Base-by-base conservation (phyloP, 2,329 filamentous ascomycete species). In the Escovopsis sp. region DNA sequence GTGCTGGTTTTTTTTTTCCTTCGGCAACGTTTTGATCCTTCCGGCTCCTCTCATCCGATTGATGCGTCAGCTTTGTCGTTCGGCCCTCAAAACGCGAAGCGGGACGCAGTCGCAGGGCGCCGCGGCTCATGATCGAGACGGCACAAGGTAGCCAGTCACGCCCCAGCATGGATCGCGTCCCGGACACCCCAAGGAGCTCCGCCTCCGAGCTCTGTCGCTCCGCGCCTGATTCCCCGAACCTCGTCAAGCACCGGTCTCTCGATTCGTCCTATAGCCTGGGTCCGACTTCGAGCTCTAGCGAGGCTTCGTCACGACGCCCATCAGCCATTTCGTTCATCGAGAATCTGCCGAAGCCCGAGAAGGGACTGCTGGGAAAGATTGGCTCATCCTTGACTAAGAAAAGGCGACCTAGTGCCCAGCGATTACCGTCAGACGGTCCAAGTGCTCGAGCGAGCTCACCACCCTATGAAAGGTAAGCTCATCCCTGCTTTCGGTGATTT, bases 371-470 rank as follows among this genome's bases (percentile, higher is more conserved):
- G 34, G 57, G 56, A 31, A 55, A 62, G 34, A 67, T 28, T 16
- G 14, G 27, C 18, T 39, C 38, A 11, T 32, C 35, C 26, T 34
- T 33, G 12, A 34, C 38, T 15, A 17, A 11, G 14, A 19, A 40
- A 34, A 26, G 39, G 21, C 28, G 33, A 27, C 21, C 31, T 2
- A 36, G 36, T 17, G 13, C 35, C 8, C 39, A 38, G 21, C 38
- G 33, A 27, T 33, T 33, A 39, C 58, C 56, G 36, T 63, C 64
- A 31, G 54, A 57, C 34, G 59, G 56, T 25, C 50, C 43, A 34
- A 57, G 63, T 17, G 61, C 62, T 32, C 51, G 62, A 36, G 60
- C 52, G 17, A 62, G 58, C 27, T 71, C 68, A 18, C 68, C 68
- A 17, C 58, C 62, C 23, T 62, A 66, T 40, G 45, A 52, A 38